Evolutionary conservation across 768 basidiomycete genomes (phyloP).

Genomic region (Pulveroboletus sp.): DNA sequence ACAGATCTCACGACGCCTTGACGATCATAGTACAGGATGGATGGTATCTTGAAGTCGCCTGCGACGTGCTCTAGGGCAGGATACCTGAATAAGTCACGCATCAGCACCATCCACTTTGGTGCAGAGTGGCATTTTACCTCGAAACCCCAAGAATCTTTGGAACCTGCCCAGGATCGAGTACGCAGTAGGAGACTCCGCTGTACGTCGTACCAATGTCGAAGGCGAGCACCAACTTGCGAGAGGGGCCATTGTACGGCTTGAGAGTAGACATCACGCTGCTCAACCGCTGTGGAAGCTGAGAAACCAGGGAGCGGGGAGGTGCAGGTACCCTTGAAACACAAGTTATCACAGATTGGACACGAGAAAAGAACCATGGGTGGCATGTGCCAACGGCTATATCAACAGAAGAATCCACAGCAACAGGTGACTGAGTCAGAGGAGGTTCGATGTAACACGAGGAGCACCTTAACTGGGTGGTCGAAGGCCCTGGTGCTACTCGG

Average conservation of each 20-base stretch:
- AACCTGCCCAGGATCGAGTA: slow-evolving; percentile 33
- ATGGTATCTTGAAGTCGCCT: slow-evolving; percentile 46
- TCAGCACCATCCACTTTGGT: background rate
- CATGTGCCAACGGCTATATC: background rate
- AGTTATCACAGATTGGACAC: background rate
- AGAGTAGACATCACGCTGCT: slow-evolving; percentile 22
- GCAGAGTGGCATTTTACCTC: slow-evolving; percentile 15
- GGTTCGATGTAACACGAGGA: background rate
- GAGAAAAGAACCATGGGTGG: background rate
- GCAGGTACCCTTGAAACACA: background rate
- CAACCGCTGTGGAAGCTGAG: background rate
- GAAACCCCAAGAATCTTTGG: slow-evolving; percentile 27
- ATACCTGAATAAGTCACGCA: slow-evolving; percentile 28
- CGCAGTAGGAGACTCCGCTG: slow-evolving; percentile 36
- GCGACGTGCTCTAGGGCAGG: slow-evolving; percentile 44
- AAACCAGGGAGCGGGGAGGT: background rate
- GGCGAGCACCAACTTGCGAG: slow-evolving; percentile 40
- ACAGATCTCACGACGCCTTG: slow-evolving; percentile 36
- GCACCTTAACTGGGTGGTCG: background rate
- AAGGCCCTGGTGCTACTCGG: background rate
- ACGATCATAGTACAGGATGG: slow-evolving; percentile 43
- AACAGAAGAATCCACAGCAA: background rate
- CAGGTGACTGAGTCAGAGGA: background rate
- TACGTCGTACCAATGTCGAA: slow-evolving; percentile 44
- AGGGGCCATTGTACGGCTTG: slow-evolving; percentile 33